These are phyloP conservation scores for Ceratobasidium sp. DNA, from an alignment of 1,284 basidiomycete species.

Conservation along the genomic window DNA sequence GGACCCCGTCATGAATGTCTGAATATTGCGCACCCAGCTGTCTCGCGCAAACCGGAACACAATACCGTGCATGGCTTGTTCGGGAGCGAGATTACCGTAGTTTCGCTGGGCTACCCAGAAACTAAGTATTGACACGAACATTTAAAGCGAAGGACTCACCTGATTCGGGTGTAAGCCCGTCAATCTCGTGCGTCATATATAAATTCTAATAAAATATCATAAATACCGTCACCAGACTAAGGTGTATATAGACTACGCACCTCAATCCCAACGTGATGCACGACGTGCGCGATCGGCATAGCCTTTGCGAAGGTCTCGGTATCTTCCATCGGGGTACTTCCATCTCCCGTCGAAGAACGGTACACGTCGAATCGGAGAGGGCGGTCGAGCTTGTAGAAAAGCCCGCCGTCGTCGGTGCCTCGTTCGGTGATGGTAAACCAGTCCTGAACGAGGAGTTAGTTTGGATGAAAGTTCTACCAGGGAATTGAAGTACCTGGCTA, in stretches of 20 bases:
- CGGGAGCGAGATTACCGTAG: constrained; percentile 45
- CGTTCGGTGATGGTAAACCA: constrained; percentile 42
- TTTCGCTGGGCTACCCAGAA: constrained; percentile 34
- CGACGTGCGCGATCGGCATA: constrained; percentile 42
- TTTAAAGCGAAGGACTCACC: constrained; percentile 10
- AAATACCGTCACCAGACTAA: too few relatives aligned
- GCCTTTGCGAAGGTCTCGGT: constrained; percentile 39
- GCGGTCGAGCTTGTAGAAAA: constrained; percentile 34
- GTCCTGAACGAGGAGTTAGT: constrained; percentile 17
- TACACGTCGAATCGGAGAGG: constrained; percentile 46
- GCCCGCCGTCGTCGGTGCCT: constrained; percentile 31
- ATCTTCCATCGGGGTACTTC: constrained; percentile 37
- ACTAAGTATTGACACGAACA: too few relatives aligned
- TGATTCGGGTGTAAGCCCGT: constrained; percentile 29
- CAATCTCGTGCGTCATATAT: constrained; percentile 47
- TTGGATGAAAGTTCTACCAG: not conserved
- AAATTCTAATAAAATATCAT: too few relatives aligned
- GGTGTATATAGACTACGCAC: too few relatives aligned
- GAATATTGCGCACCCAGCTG: constrained; percentile 44
- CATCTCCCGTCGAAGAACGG: constrained; percentile 36
- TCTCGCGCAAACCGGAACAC: constrained; percentile 45
- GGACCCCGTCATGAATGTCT: constrained; percentile 46
- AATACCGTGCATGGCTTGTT: constrained; percentile 45
- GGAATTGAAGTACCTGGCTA: constrained; percentile 1
- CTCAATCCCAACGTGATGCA: constrained; percentile 43